Evolutionary conservation across 2,329 filamentous ascomycete species (phyloP).

Genomic region (Rugonectria rugulosa): DNA sequence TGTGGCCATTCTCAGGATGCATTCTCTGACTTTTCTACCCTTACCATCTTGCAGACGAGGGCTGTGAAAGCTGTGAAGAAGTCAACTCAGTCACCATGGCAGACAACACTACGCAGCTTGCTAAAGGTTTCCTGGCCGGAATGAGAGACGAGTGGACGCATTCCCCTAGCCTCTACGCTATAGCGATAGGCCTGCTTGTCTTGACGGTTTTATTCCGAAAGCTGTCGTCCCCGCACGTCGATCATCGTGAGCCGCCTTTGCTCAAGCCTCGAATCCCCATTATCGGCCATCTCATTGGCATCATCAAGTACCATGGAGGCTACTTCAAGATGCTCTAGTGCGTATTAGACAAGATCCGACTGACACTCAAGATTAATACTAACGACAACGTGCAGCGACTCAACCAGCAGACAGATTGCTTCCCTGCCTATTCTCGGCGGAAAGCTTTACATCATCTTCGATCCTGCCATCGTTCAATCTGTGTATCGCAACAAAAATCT

Average conservation of each 20-base stretch:
- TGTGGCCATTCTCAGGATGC: no score
- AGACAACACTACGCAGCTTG: no score
- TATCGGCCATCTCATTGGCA: slow-evolving; percentile 55
- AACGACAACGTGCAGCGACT: slow-evolving; percentile 27
- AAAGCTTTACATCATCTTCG: slow-evolving; percentile 54
- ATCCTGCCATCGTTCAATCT: slow-evolving; percentile 47
- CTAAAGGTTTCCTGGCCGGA: no score
- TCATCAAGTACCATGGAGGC: slow-evolving; percentile 46
- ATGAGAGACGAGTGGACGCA: no score
- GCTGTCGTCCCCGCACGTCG: slow-evolving; percentile 30
- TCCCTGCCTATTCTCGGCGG: slow-evolving; percentile 54
- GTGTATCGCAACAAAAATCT: slow-evolving; percentile 50
- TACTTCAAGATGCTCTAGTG: slow-evolving; percentile 51
- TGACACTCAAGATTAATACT: background rate
- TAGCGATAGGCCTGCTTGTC: no score
- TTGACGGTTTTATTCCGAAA: no score
- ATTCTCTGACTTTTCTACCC: no score
- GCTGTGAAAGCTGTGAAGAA: no score
- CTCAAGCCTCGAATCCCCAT: slow-evolving; percentile 51
- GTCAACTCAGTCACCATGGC: no score
- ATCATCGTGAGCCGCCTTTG: slow-evolving; percentile 52
- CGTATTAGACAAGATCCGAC: slow-evolving; percentile 7
- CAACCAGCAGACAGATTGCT: slow-evolving; percentile 44
- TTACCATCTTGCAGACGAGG: no score
- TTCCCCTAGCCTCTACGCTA: no score